phyloP scores from a whole-genome alignment of 306 rosid species.

The Cercis canadensis region DNA sequence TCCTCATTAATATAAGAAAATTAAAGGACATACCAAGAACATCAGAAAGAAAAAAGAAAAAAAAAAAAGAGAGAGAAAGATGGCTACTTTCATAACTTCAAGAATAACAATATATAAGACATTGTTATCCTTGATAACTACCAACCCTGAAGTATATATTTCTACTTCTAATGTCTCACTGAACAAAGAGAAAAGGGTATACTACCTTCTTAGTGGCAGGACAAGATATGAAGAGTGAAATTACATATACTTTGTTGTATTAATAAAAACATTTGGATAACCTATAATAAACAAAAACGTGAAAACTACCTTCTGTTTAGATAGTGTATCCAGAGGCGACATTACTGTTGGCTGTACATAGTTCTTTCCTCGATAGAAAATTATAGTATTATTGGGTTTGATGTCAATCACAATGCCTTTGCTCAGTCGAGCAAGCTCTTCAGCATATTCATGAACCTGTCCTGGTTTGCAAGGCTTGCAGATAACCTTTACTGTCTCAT shows the following conservation, averaged over 20 bases:
- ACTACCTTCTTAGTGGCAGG: neutral
- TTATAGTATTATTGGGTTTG: conserved; percentile 63
- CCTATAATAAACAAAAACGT: conserved; percentile 20
- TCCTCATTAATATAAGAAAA: conserved; percentile 13
- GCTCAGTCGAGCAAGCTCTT: conserved; percentile 86
- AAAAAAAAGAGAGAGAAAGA: conserved; percentile 5
- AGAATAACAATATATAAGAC: neutral
- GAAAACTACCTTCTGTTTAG: conserved; percentile 78
- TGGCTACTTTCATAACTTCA: conserved; percentile 9
- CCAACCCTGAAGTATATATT: conserved; percentile 9
- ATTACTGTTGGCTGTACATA: conserved; percentile 81
- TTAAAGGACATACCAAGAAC: conserved; percentile 13
- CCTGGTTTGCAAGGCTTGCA: conserved; percentile 94
- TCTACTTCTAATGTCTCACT: neutral
- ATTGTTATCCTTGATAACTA: conserved; percentile 5
- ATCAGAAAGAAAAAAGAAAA: conserved; percentile 15
- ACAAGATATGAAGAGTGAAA: conserved; percentile 7
- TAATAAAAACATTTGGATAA: conserved; percentile 21
- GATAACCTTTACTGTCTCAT: conserved; percentile 85
- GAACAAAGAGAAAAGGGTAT: neutral
- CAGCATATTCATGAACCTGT: conserved; percentile 77
- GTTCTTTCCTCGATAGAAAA: conserved; percentile 88
- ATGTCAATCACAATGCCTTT: conserved; percentile 90
- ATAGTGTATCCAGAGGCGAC: conserved; percentile 82
- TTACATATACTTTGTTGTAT: neutral